A percentile compares a stretch with the other conserved stretches of the same genome.
Conservation (phyloP, 345 rosid genomes). For the Erucastrum elatum region DNA sequence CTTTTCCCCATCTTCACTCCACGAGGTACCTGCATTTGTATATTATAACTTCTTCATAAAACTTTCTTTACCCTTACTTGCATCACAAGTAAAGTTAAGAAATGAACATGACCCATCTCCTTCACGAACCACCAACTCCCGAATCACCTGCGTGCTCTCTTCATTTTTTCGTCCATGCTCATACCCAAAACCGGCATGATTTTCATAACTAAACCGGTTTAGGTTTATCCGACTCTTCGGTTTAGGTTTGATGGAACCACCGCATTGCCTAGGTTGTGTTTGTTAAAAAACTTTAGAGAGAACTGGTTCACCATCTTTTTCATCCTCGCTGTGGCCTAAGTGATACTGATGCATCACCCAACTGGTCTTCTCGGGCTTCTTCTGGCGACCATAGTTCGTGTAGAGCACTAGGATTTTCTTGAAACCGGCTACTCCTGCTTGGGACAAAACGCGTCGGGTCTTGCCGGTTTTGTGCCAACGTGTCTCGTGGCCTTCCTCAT, state of each 20-base stretch:
- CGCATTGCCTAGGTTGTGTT: constrained; percentile 86
- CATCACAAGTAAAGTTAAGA: constrained; percentile 52
- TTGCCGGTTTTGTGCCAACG: constrained; percentile 98
- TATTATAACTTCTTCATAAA: constrained; percentile 34
- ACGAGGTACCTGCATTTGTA: constrained; percentile 21
- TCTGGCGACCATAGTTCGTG: constrained; percentile 84
- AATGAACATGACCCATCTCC: constrained; percentile 63
- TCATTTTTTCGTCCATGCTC: constrained; percentile 31
- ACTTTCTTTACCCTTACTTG: constrained; percentile 67
- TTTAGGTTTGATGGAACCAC: constrained; percentile 31
- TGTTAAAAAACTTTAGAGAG: constrained; percentile 86
- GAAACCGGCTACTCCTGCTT: constrained; percentile 62
- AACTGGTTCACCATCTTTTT: constrained; percentile 85
- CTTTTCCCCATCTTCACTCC: constrained; percentile 41
- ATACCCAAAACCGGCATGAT: constrained; percentile 25
- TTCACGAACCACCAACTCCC: constrained; percentile 58
- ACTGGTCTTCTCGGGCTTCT: constrained; percentile 83
- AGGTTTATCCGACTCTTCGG: constrained; percentile 24
- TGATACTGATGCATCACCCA: constrained; percentile 99
- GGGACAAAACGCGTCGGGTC: constrained; percentile 59
- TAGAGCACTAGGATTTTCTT: constrained; percentile 88
- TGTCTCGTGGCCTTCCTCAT: constrained; percentile 75
- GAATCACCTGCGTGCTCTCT: constrained; percentile 53
- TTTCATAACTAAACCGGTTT: constrained; percentile 32
- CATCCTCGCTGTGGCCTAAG: constrained; percentile 75